Percentiles rank a stretch among this genome's conserved stretches.
Conservation (phyloP, 2,329 filamentous ascomycete genomes). For the Calonectria ilicicola region DNA sequence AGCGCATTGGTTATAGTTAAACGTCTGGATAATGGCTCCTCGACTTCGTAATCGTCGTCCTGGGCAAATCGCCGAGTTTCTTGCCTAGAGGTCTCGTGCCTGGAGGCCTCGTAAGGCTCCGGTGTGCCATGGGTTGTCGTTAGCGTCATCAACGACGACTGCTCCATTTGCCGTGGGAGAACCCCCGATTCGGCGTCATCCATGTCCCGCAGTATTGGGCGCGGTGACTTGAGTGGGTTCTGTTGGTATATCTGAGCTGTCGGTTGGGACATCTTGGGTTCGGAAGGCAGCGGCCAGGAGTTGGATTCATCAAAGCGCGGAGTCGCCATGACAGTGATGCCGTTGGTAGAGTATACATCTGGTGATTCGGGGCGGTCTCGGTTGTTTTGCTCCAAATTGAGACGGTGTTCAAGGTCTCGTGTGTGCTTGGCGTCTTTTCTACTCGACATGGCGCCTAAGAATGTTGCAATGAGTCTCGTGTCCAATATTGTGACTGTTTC, state of each 20-base stretch:
- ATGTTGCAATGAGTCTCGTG: not conserved
- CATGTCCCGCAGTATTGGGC: not conserved
- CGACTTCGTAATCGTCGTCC: not conserved
- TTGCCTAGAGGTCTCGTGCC: not conserved
- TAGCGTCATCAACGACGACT: not conserved
- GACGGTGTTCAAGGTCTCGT: not conserved
- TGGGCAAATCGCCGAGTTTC: not conserved
- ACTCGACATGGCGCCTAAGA: not conserved
- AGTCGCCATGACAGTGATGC: not conserved
- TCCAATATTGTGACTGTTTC: no score
- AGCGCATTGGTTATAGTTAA: not conserved
- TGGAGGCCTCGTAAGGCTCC: not conserved
- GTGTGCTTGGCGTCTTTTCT: not conserved
- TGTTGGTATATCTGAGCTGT: not conserved
- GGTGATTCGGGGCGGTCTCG: not conserved
- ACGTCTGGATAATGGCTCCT: not conserved
- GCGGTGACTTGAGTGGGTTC: not conserved
- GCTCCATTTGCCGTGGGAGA: not conserved
- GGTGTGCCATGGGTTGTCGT: not conserved
- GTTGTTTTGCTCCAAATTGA: not conserved
- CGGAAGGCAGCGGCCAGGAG: not conserved
- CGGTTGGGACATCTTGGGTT: not conserved
- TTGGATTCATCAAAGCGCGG: not conserved
- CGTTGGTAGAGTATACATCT: not conserved
- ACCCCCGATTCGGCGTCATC: conserved; percentile 2